Evolutionary conservation across 23 red algal genomes (phyloP).

Genomic region (Agarophyton chilense): DNA sequence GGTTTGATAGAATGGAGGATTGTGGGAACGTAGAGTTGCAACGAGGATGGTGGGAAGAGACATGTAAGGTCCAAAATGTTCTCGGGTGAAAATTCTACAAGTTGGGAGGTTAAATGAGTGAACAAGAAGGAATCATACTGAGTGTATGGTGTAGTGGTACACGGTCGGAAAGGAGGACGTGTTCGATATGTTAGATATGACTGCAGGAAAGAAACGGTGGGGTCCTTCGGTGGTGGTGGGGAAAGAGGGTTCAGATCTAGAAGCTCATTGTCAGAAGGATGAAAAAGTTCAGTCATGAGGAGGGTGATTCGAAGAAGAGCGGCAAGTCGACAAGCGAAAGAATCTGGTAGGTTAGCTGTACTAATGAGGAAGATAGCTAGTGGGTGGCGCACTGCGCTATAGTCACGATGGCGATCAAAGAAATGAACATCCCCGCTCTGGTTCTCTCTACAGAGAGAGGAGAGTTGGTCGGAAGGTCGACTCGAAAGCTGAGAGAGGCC

Average conservation of each 20-base stretch:
- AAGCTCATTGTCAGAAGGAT: constrained; percentile 17
- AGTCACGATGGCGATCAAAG: too few relatives aligned
- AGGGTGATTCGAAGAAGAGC: not conserved
- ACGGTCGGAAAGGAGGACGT: constrained; percentile 20
- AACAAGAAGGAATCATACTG: constrained; percentile 24
- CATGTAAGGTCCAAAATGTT: constrained; percentile 11
- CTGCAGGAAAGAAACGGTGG: not conserved
- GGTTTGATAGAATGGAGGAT: not conserved
- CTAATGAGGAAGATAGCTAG: too few relatives aligned
- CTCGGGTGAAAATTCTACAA: not conserved
- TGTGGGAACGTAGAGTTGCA: not conserved
- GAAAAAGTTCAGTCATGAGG: not conserved
- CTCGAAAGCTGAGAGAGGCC: too few relatives aligned
- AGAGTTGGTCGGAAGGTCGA: too few relatives aligned
- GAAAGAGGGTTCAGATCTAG: constrained; percentile 5
- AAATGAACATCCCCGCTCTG: too few relatives aligned
- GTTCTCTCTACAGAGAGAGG: too few relatives aligned
- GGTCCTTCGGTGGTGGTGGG: not conserved
- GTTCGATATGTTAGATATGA: constrained; percentile 46
- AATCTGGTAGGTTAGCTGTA: too few relatives aligned
- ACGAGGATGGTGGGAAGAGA: constrained; percentile 9
- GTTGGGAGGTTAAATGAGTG: constrained; percentile 15
- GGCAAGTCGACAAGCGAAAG: not conserved
- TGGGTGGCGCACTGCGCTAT: too few relatives aligned
- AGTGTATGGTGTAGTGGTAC: constrained; percentile 19